These are phyloP conservation scores for Dioscorea dumetorum DNA, from an alignment of 106 monocot genomes.

Conservation along the genomic window DNA sequence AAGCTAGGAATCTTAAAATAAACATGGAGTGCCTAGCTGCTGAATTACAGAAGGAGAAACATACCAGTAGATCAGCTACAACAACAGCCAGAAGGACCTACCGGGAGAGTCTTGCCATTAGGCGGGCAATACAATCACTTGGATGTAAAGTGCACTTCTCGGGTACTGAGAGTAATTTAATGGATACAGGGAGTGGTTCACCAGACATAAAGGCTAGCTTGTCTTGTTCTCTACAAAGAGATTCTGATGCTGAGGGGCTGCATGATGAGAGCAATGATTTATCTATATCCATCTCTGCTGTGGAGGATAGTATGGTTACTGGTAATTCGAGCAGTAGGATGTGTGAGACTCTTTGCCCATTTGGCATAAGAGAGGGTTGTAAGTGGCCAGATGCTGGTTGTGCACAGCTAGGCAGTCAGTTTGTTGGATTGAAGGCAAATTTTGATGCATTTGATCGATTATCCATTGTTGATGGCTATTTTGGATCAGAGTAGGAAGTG, in stretches of 20 bases:
- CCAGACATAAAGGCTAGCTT: slow-evolving; percentile 13
- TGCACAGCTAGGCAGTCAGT: slow-evolving; percentile 76
- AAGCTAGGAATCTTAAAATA: slow-evolving; percentile 39
- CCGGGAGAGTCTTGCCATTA: slow-evolving; percentile 67
- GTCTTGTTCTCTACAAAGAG: slow-evolving; percentile 11
- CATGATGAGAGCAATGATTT: slow-evolving; percentile 35
- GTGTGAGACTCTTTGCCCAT: slow-evolving; percentile 80
- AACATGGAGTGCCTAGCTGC: slow-evolving; percentile 29
- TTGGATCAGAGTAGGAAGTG: slow-evolving; percentile 46
- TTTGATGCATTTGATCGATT: slow-evolving; percentile 90
- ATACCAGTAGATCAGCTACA: slow-evolving; percentile 29
- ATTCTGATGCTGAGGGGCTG: slow-evolving; percentile 12
- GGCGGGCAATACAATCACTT: slow-evolving; percentile 73
- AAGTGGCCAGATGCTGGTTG: slow-evolving; percentile 88
- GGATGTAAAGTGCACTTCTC: slow-evolving; percentile 81
- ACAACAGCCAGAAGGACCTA: slow-evolving; percentile 35
- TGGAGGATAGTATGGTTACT: slow-evolving; percentile 39
- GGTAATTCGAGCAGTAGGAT: slow-evolving; percentile 25
- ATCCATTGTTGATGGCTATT: slow-evolving; percentile 79
- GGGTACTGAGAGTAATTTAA: slow-evolving; percentile 11
- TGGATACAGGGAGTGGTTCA: slow-evolving; percentile 11
- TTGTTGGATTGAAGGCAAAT: slow-evolving; percentile 83
- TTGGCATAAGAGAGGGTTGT: slow-evolving; percentile 73
- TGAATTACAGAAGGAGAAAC: slow-evolving; percentile 69
- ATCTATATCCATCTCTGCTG: slow-evolving; percentile 58